Evolutionary conservation across 495 filamentous ascomycete genomes (phyloP), one percentile per base, ranked within the genome.

Genomic region (Neurospora sp.): DNA sequence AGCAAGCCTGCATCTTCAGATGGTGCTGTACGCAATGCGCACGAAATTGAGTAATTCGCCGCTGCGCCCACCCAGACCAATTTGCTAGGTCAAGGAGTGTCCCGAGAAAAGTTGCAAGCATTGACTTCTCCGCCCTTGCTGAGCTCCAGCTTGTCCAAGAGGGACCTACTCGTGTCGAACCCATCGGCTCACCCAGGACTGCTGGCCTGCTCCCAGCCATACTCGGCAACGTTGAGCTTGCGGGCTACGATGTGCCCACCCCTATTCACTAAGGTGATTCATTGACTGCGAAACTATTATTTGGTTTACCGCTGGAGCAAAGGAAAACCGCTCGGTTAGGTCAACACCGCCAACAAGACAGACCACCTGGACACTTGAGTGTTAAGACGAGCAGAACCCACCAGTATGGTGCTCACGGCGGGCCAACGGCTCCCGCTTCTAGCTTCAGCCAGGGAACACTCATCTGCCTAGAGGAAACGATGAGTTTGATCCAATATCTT

Each of bases 131-230:
- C n/a, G 91, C 89, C 48, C 85, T 91, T 66, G 79, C 85, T 11
- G 73, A 83, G 27, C 87, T 92, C 71, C 76, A 84, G 9, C 87
- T 93, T 69, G 81, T 71, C 69, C 87, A 92, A 42, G 89, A 93
- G 75, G 89, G 89, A 31, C 76, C 81, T 5, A 75, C 76, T 8
- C 83, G 84, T 4, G 83, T 93, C 37, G 38, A 81, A 0, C 90
- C 89, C 0, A 84, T 93, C 73, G 75, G 71, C 18, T 73, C 89
- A 78, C 97, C 96, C 75, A 84, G 90, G 9, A 87, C 92, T 53
- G 93, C 93, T 35, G 93, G 93, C 2, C 83, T 99, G 31, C 96
- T 98, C 76, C 96, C 96, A 0, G 85, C 89, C 40, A 91, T 99
- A 87, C 76, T 90, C 10, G 83, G 90, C 69, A 99, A 98, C 74